Evolutionary conservation across 2,329 filamentous ascomycete genomes (phyloP).

Genomic region (Botrytis fabae): DNA sequence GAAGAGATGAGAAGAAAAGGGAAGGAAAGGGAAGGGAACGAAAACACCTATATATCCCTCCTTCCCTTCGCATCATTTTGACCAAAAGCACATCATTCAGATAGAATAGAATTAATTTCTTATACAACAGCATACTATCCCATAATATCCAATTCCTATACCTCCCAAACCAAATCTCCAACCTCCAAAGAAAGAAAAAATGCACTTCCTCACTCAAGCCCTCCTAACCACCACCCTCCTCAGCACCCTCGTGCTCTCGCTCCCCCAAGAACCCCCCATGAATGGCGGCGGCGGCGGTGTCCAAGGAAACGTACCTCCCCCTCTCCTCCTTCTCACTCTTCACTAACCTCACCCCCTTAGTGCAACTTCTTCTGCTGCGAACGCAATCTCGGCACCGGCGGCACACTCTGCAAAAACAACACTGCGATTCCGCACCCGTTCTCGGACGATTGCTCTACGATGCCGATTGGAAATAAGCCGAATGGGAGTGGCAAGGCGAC

Average conservation of each 20-base stretch:
- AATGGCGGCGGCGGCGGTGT: not conserved
- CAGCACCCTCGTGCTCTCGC: not conserved
- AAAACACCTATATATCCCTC: not conserved
- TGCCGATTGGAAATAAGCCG: not conserved
- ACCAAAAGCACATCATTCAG: not conserved
- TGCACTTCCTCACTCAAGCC: not conserved
- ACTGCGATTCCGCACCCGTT: not conserved
- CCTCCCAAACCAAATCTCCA: not conserved
- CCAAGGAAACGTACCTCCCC: not conserved
- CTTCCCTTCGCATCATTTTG: no score
- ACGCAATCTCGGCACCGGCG: not conserved
- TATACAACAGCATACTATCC: not conserved
- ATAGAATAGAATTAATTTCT: not conserved
- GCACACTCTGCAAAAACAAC: not conserved
- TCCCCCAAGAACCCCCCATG: not conserved
- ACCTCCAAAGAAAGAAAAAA: not conserved
- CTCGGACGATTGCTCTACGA: not conserved
- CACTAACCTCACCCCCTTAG: not conserved
- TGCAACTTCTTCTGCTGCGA: slow-evolving; percentile 13
- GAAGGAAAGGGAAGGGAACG: no score
- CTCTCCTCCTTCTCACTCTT: no score
- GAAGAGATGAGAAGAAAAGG: not conserved
- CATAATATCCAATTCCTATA: not conserved
- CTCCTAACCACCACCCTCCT: not conserved
- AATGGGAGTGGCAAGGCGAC: not conserved